These are phyloP conservation scores for Wickerhamiella azymoides DNA, from an alignment of 805 yeast species.

Conservation along the genomic window DNA sequence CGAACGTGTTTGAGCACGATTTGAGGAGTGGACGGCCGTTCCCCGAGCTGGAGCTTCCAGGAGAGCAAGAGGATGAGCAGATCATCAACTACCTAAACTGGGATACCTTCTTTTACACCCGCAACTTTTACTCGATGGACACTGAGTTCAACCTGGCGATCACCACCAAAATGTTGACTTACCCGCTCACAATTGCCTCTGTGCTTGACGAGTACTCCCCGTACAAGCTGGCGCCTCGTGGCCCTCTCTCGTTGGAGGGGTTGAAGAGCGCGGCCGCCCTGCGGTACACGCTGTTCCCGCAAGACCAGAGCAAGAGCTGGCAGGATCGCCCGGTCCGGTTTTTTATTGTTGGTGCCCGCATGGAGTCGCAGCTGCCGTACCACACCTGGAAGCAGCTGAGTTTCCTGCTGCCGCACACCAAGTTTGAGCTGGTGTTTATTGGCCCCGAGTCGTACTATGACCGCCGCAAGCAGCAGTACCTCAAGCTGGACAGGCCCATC, in stretches of 20 bases:
- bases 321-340: slow-evolving; percentile 82
- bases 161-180: slow-evolving; percentile 84
- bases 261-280: slow-evolving; percentile 86
- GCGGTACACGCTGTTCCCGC: slow-evolving; percentile 77
- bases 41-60: slow-evolving; percentile 92
- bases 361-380: slow-evolving; percentile 86
- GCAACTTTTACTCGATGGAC: slow-evolving; percentile 91
- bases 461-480: slow-evolving; percentile 48
- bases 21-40: slow-evolving; percentile 84
- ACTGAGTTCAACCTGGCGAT: slow-evolving; percentile 93
- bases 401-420: slow-evolving; percentile 66
- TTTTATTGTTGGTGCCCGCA: slow-evolving; percentile 80
- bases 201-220: slow-evolving; percentile 77
- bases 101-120: slow-evolving; percentile 88
- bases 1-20: slow-evolving; percentile 88
- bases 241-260: slow-evolving; percentile 85
- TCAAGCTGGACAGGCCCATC: slow-evolving; percentile 36
- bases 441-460: slow-evolving; percentile 89
- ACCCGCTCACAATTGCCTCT: slow-evolving; percentile 81
- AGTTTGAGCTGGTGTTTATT: slow-evolving; percentile 77
- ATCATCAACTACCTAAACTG: slow-evolving; percentile 64
- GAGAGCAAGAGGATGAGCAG: slow-evolving; percentile 58
- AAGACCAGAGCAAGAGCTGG: slow-evolving; percentile 39
- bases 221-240: slow-evolving; percentile 64
- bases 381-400: slow-evolving; percentile 93